Evolutionary conservation across 495 filamentous ascomycete species (phyloP), one percentile per base, ranked within the genome.

Genomic region (Amniculicola lignicola): DNA sequence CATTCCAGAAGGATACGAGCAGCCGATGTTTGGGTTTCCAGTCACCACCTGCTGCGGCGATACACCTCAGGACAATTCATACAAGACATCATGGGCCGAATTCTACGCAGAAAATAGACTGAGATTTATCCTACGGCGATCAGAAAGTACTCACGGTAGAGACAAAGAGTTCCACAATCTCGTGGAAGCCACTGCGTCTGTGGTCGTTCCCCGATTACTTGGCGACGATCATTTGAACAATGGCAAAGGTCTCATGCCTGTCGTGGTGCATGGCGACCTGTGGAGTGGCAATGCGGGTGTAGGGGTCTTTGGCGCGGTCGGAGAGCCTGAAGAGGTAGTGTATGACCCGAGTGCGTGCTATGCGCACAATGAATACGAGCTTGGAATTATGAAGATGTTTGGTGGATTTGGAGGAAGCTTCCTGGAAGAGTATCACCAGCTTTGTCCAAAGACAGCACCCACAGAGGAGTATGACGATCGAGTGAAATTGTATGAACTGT

Each of bases 361-460:
- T 70, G 88, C 82, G n/a, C 89, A 95, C 68, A 83, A 75, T 14
- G 91, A 96, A 75, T 96, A 83, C 73, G 91, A 96, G 67, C 67
- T 92, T 42, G 91, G 92, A 1, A 95, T 96, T 44, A 96, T 95
- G 91, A 78, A 78, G 52, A 91, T 97, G 88, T 96, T 96, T 79
- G 92, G 91, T 0, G 92, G 92, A 3, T 96, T 94, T 75, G 83
- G 83, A 16, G 65, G 69, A 0, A 65, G 58, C 4, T 95, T 94
- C 60, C 84, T 85, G 71, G 78, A 76, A 18, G 84, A 89, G 70
- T 96, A 96, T 70, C 81, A 89, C 72, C 61, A 74, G 19, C 47
- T 89, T 29, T 81, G 87, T 49, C 82, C 82, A 2, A 95, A 86
- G 76, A 81, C 85, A 21, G 87, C 94, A 70, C 91, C 91, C 10